Evolutionary conservation across 495 filamentous ascomycete genomes (phyloP).

Genomic region (Lophiostoma macrostomum): DNA sequence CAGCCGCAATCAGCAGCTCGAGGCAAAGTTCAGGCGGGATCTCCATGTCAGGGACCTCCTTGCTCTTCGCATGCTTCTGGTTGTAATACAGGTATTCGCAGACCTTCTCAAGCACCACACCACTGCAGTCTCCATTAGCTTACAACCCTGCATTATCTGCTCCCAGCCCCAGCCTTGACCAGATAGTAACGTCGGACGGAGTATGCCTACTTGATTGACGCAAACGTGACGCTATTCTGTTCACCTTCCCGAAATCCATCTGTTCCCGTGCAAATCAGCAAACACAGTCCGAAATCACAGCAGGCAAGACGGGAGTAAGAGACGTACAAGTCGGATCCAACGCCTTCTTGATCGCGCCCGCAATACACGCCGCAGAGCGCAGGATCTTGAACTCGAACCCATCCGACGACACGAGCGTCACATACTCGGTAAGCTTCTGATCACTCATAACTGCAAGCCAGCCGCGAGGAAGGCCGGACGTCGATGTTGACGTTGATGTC

Average conservation of each 20-base stretch:
- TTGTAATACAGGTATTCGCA: constrained; percentile 52
- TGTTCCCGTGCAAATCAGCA: constrained; percentile 34
- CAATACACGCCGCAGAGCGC: constrained; percentile 69
- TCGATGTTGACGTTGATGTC: not conserved
- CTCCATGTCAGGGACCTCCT: constrained; percentile 89
- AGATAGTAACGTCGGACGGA: constrained; percentile 19
- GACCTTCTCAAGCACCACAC: constrained; percentile 59
- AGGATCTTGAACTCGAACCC: constrained; percentile 85
- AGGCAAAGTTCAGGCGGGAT: constrained; percentile 71
- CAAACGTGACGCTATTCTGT: constrained; percentile 62
- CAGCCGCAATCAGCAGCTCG: constrained; percentile 77
- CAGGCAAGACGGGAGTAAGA: constrained; percentile 14
- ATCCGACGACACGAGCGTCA: constrained; percentile 84
- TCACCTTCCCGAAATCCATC: constrained; percentile 68
- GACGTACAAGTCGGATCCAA: constrained; percentile 70
- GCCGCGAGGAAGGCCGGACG: too few species aligned
- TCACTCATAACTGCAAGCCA: too few species aligned
- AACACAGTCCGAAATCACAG: not conserved
- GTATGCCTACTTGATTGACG: constrained; percentile 65
- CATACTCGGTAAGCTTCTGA: constrained; percentile 52
- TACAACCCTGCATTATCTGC: not conserved
- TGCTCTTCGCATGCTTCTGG: constrained; percentile 70
- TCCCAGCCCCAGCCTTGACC: too few species aligned
- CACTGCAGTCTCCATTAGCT: constrained; percentile 48
- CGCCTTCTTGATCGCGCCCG: constrained; percentile 79